Percentiles rank a stretch among this genome's conserved stretches.
These are phyloP conservation scores for Eutrema japonicum DNA, from an alignment of 345 rosid genomes.

Conservation along the genomic window DNA sequence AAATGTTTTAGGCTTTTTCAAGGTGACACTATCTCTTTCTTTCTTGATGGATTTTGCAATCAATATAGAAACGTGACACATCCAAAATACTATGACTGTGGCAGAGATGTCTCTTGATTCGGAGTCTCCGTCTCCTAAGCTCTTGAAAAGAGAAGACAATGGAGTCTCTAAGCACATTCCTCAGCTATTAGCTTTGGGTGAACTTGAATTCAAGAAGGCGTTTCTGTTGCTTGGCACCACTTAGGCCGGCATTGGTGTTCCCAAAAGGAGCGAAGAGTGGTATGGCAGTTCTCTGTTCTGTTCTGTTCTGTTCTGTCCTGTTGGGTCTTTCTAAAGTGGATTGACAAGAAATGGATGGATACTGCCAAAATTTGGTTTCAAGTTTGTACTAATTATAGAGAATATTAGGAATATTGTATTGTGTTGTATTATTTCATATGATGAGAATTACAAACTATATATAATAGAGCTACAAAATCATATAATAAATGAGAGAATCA, in stretches of 20 bases:
- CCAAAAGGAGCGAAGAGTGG: slow-evolving; percentile 1
- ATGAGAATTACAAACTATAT: too few species aligned
- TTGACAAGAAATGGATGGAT: too few species aligned
- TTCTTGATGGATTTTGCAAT: too few species aligned
- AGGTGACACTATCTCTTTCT: slow-evolving; percentile 15
- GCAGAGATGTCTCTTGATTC: slow-evolving; percentile 20
- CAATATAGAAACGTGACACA: too few species aligned
- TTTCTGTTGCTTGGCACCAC: slow-evolving; percentile 54
- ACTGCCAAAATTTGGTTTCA: neutral
- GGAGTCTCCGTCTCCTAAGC: slow-evolving; percentile 26
- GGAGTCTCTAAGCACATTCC: slow-evolving; percentile 33
- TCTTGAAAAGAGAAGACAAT: slow-evolving; percentile 1
- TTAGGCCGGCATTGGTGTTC: slow-evolving; percentile 7
- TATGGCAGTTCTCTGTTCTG: neutral
- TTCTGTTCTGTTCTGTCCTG: too few species aligned
- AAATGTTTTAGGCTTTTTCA: neutral
- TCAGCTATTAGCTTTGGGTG: slow-evolving; percentile 54
- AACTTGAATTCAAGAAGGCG: slow-evolving; percentile 63
- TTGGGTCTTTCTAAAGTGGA: too few species aligned
- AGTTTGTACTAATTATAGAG: neutral
- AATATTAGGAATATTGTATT: too few species aligned
- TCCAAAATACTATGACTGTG: neutral
- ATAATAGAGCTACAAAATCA: too few species aligned
- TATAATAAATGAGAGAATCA: too few species aligned
- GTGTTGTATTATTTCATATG: too few species aligned